phyloP scores from a whole-genome alignment of 1,139 yeast genomes.

The Diutina mesorugosa region DNA sequence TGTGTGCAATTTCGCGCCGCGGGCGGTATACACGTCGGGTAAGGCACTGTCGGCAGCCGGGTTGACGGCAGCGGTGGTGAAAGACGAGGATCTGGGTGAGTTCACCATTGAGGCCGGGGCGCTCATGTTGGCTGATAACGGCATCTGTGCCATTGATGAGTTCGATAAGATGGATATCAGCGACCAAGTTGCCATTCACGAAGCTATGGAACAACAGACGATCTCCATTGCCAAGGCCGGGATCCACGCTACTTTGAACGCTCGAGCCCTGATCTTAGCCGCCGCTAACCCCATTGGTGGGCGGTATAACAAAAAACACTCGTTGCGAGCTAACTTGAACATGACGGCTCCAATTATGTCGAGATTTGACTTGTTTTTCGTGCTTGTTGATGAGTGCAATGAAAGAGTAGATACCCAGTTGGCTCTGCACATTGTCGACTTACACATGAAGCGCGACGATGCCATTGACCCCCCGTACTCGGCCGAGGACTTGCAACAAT shows the following conservation, averaged over 20 bases:
- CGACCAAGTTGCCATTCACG: conserved; percentile 98
- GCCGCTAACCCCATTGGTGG: conserved; percentile 98
- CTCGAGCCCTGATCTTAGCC: conserved; percentile 89
- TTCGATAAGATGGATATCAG: conserved; percentile 94
- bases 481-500: conserved; percentile 80
- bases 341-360: conserved; percentile 99
- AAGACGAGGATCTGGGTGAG: conserved; percentile 96
- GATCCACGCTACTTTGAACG: conserved; percentile 92
- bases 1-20: conserved; percentile 82
- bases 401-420: conserved; percentile 81
- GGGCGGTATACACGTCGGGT: conserved; percentile 96
- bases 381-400: conserved; percentile 88
- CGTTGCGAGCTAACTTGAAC: conserved; percentile 75
- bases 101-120: conserved; percentile 99
- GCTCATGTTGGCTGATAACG: conserved; percentile 95
- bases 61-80: conserved; percentile 94
- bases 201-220: conserved; percentile 99
- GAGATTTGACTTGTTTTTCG: conserved; percentile 91
- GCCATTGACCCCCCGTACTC: conserved; percentile 87
- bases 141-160: conserved; percentile 97
- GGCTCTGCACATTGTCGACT: conserved; percentile 84
- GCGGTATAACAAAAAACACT: conserved; percentile 76
- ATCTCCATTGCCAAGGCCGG: conserved; percentile 98
- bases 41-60: conserved; percentile 99
- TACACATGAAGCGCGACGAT: conserved; percentile 83